Percentiles rank a stretch among this genome's conserved stretches.
Evolutionary conservation across 1,139 yeast genomes (phyloP).

Genomic region (Yamadazyma triangularis): DNA sequence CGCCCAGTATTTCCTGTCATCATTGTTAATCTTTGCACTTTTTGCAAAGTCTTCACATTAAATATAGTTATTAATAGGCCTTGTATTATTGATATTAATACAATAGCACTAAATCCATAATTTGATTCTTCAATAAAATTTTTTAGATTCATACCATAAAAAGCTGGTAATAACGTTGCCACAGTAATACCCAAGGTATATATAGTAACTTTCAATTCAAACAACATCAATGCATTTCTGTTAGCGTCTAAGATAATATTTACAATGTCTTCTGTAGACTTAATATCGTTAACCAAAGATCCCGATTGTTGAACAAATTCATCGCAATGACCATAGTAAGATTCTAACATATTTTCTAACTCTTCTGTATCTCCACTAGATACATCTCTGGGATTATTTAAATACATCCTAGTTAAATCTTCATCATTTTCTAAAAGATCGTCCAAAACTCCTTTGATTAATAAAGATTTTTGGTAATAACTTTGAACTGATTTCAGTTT

Average conservation of each 20-base stretch:
- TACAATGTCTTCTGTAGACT: constrained; percentile 93
- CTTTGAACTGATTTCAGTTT: constrained; percentile 78
- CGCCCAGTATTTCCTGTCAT: constrained; percentile 26
- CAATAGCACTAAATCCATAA: constrained; percentile 60
- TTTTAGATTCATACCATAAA: constrained; percentile 93
- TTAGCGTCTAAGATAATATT: constrained; percentile 93
- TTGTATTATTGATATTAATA: constrained; percentile 43
- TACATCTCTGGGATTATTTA: constrained; percentile 40
- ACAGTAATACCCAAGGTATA: constrained; percentile 82
- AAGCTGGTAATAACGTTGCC: constrained; percentile 58
- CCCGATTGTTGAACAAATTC: constrained; percentile 95
- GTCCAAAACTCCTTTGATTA: constrained; percentile 81
- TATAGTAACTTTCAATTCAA: constrained; percentile 79
- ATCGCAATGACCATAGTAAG: constrained; percentile 92
- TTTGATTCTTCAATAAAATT: constrained; percentile 80
- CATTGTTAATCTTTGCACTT: constrained; percentile 65
- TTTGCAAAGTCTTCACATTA: constrained; percentile 47
- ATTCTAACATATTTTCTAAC: constrained; percentile 84
- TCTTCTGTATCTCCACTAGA: constrained; percentile 40
- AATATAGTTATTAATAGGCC: constrained; percentile 39
- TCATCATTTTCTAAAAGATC: constrained; percentile 87
- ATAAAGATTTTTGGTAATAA: constrained; percentile 76
- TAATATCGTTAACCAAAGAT: constrained; percentile 75
- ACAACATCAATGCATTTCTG: constrained; percentile 87
- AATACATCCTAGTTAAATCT: constrained; percentile 79